These are phyloP conservation scores for Heterobasidion parviporum DNA, from an alignment of 1,284 basidiomycete genomes.

Conservation along the genomic window DNA sequence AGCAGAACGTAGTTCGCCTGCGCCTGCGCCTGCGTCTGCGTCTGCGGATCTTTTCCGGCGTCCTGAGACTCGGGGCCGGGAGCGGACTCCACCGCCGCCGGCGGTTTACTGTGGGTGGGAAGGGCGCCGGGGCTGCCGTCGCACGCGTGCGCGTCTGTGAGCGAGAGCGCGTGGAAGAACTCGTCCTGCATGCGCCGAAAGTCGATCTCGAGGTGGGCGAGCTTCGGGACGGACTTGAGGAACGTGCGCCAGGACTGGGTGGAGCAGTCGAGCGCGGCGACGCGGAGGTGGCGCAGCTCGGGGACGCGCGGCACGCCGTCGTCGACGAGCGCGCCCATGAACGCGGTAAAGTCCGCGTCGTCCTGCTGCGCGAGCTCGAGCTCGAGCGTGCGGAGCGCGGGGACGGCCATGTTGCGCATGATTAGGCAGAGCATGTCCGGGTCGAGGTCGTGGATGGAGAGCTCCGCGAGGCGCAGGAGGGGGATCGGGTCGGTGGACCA, in stretches of 20 bases:
- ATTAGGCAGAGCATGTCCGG: slow-evolving; percentile 38
- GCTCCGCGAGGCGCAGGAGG: slow-evolving; percentile 32
- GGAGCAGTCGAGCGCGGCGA: slow-evolving; percentile 38
- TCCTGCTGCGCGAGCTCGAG: slow-evolving; percentile 46
- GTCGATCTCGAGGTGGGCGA: slow-evolving; percentile 38
- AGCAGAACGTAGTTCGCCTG: slow-evolving; percentile 11
- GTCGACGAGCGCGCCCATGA: slow-evolving; percentile 22
- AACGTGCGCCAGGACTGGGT: slow-evolving; percentile 28
- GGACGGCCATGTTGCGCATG: slow-evolving; percentile 35
- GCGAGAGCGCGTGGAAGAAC: slow-evolving; percentile 30
- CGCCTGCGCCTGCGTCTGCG: not conserved
- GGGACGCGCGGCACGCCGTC: slow-evolving; percentile 18
- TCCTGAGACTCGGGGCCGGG: not conserved
- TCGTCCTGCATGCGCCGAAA: slow-evolving; percentile 24
- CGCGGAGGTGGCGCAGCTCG: slow-evolving; percentile 31
- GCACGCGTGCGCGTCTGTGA: not conserved
- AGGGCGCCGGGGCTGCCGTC: not conserved
- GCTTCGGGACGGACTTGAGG: slow-evolving; percentile 23
- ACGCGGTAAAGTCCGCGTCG: slow-evolving; percentile 26
- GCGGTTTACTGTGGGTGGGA: not conserved
- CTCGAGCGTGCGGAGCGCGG: slow-evolving; percentile 32
- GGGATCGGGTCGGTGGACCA: slow-evolving; percentile 27
- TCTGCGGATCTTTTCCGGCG: not conserved
- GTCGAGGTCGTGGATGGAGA: slow-evolving; percentile 46
- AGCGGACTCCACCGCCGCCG: not conserved